A percentile compares a stretch with the other conserved stretches of the same genome.
Conservation (phyloP, 2,329 filamentous ascomycete species). For the Ophiostoma pallidulum region DNA sequence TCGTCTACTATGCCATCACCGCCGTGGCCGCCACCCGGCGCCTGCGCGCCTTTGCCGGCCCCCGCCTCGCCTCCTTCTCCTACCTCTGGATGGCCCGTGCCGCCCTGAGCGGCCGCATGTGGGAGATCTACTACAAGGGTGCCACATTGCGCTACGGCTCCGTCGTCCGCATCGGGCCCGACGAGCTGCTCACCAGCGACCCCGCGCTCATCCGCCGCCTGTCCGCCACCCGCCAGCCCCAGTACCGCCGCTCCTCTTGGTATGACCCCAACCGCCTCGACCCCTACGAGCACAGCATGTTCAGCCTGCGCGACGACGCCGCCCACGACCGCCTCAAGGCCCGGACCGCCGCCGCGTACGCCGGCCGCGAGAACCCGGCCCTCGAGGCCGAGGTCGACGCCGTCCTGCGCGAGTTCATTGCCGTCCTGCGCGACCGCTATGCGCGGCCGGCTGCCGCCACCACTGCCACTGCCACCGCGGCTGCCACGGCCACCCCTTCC, state of each 20-base stretch:
- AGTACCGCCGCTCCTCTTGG: conserved; percentile 27
- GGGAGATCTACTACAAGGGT: conserved; percentile 17
- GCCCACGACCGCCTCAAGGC: conserved; percentile 23
- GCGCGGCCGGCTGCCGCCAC: too few species aligned
- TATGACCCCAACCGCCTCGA: conserved; percentile 40
- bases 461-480: too few species aligned
- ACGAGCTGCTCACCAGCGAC: conserved; percentile 27
- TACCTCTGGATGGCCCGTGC: conserved; percentile 24
- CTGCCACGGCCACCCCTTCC: too few species aligned
- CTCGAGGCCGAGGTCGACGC: conserved; percentile 21
- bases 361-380: conserved; percentile 21
- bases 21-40: conserved; percentile 16
- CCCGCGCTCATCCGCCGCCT: conserved; percentile 24
- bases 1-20: conserved; percentile 14
- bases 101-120: conserved; percentile 18
- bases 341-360: conserved; percentile 20
- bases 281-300: conserved; percentile 37
- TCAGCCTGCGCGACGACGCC: conserved; percentile 29
- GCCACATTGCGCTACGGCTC: conserved; percentile 20
- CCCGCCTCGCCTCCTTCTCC: conserved; percentile 23
- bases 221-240: conserved; percentile 18
- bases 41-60: conserved; percentile 21
- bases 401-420: conserved; percentile 15
- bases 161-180: conserved; percentile 28
- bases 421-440: conserved; percentile 18